These are phyloP conservation scores for Pseudomonodictys pantanalensis DNA, from an alignment of 495 filamentous ascomycete genomes.

Conservation along the genomic window DNA sequence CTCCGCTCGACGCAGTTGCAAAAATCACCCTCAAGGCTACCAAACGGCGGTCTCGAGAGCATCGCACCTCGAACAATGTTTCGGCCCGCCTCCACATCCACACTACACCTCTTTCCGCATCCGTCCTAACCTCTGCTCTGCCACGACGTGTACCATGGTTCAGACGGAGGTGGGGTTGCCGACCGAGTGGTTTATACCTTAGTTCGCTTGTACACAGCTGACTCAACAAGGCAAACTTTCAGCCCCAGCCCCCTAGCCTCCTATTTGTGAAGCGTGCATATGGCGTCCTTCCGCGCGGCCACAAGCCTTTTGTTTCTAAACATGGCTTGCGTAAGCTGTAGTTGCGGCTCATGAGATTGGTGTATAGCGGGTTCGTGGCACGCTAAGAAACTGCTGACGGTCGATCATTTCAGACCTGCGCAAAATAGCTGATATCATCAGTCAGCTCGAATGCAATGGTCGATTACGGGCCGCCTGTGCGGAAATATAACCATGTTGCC, in stretches of 20 bases:
- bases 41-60: too few species aligned
- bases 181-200: too few species aligned
- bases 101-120: too few species aligned
- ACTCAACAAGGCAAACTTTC: too few species aligned
- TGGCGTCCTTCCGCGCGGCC: not conserved
- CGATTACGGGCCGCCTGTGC: not conserved
- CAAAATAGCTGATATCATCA: slow-evolving; percentile 21
- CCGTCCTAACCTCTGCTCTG: too few species aligned
- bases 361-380: not conserved
- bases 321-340: slow-evolving; percentile 16
- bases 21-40: too few species aligned
- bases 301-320: not conserved
- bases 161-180: too few species aligned
- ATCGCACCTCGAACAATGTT: too few species aligned
- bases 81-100: too few species aligned
- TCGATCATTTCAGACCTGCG: not conserved
- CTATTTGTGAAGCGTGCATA: not conserved
- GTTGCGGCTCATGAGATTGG: not conserved
- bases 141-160: too few species aligned
- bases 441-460: slow-evolving; percentile 4
- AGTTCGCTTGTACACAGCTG: too few species aligned
- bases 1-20: too few species aligned
- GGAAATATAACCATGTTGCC: not conserved
- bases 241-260: not conserved
- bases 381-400: slow-evolving; percentile 2